A percentile compares a stretch with the other conserved stretches of the same genome.
Conservation (phyloP, 2,329 filamentous ascomycete genomes). For the Xylariaceae sp. region DNA sequence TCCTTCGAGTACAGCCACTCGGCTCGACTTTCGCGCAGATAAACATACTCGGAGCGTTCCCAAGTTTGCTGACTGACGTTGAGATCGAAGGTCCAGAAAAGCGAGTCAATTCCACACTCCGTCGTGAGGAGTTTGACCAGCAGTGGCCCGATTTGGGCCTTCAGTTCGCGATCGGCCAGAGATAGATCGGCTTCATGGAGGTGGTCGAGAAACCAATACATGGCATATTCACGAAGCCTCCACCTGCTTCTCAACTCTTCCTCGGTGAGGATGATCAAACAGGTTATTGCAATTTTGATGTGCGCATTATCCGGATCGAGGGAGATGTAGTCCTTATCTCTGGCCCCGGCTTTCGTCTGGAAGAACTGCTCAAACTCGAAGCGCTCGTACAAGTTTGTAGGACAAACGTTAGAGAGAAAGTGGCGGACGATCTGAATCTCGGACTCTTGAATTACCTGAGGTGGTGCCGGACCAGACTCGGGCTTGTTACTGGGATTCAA, state of each 20-base stretch:
- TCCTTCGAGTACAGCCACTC: constrained; percentile 26
- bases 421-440: constrained; percentile 30
- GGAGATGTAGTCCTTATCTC: constrained; percentile 26
- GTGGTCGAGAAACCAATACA: constrained; percentile 24
- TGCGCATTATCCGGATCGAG: constrained; percentile 29
- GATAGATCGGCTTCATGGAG: constrained; percentile 24
- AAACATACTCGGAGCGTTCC: constrained; percentile 17
- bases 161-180: constrained; percentile 23
- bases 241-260: constrained; percentile 15
- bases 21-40: constrained; percentile 15
- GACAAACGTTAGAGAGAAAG: constrained; percentile 30
- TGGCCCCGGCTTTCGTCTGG: constrained; percentile 22
- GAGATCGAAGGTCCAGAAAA: constrained; percentile 24
- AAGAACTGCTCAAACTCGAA: constrained; percentile 33
- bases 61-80: constrained; percentile 24
- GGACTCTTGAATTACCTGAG: constrained; percentile 21
- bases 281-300: constrained; percentile 24
- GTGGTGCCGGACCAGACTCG: constrained; percentile 3
- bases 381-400: constrained; percentile 25
- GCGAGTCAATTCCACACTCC: constrained; percentile 23
- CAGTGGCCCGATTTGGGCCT: constrained; percentile 23
- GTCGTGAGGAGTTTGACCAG: constrained; percentile 25
- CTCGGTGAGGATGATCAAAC: constrained; percentile 23
- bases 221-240: constrained; percentile 20
- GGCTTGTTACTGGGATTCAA: constrained; percentile 3